Conservation (phyloP, 768 basidiomycete species). For the Leccinum longicurvipes region DNA sequence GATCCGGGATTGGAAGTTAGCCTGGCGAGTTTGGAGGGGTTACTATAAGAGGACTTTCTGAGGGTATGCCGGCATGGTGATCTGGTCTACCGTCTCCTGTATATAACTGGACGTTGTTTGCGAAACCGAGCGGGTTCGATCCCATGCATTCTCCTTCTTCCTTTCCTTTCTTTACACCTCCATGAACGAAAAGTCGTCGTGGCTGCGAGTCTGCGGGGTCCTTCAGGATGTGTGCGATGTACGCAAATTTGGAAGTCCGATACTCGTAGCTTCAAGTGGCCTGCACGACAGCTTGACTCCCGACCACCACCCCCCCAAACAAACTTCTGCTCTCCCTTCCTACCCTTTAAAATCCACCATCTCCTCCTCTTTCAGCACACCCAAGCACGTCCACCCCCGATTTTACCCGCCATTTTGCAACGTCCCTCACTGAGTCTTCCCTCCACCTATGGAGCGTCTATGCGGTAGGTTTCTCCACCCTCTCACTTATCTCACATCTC, state of each 20-base stretch:
- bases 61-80: slow-evolving; percentile 33
- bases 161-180: background rate
- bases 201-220: slow-evolving; percentile 31
- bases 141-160: background rate
- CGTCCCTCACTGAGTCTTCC: background rate
- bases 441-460: slow-evolving; percentile 54
- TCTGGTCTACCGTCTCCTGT: slow-evolving; percentile 9
- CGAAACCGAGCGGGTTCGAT: background rate
- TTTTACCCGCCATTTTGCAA: background rate
- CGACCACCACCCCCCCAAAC: slow-evolving; percentile 35
- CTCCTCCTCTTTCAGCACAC: background rate
- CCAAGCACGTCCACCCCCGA: background rate
- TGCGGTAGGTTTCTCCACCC: slow-evolving; percentile 49
- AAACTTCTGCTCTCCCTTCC: slow-evolving; percentile 18
- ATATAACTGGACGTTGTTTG: slow-evolving; percentile 3
- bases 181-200: slow-evolving; percentile 2
- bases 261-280: slow-evolving; percentile 28
- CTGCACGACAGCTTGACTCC: slow-evolving; percentile 32
- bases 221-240: slow-evolving; percentile 25
- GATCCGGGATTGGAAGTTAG: slow-evolving; percentile 69
- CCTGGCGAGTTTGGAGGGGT: slow-evolving; percentile 66
- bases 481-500: slow-evolving; percentile 3
- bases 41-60: slow-evolving; percentile 42
- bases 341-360: background rate
- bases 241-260: slow-evolving; percentile 36